Conservation (phyloP, 108 stramenopile species). For the Nannochloropsis granulata region DNA sequence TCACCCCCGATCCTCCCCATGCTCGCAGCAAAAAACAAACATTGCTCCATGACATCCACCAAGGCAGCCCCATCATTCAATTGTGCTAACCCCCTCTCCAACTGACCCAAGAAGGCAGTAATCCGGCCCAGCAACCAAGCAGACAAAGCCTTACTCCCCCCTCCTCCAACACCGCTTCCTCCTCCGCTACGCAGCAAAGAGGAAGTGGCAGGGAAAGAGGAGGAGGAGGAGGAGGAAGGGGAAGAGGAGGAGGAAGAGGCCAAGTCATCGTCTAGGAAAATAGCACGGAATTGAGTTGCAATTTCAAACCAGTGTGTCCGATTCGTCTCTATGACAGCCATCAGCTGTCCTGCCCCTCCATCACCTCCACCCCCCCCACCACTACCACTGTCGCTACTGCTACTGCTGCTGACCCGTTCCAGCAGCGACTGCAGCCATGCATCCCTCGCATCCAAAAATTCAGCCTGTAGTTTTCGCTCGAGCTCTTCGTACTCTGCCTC, state of each 20-base stretch:
- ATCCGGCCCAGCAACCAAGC: slow-evolving; percentile 21
- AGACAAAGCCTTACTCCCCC: slow-evolving; percentile 7
- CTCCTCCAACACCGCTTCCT: not conserved
- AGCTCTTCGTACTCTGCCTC: not conserved
- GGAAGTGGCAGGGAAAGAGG: not conserved
- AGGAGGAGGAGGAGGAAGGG: not conserved
- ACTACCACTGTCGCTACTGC: not conserved
- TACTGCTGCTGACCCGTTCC: not conserved
- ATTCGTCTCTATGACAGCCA: slow-evolving; percentile 29
- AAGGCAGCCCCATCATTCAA: slow-evolving; percentile 17
- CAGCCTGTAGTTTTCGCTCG: not conserved
- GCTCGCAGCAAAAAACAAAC: slow-evolving; percentile 28
- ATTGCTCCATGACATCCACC: slow-evolving; percentile 15
- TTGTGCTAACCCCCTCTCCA: slow-evolving; percentile 5
- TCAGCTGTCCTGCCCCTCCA: not conserved
- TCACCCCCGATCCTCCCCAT: slow-evolving; percentile 28
- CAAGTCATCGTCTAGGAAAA: slow-evolving; percentile 10
- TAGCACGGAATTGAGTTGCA: slow-evolving; percentile 28
- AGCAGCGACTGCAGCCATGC: slow-evolving; percentile 15
- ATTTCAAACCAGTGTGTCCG: slow-evolving; percentile 33
- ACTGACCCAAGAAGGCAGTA: slow-evolving; percentile 12
- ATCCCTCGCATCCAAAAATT: slow-evolving; percentile 28
- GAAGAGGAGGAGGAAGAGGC: not conserved
- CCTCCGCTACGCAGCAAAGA: not conserved
- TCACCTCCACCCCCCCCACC: not conserved